phyloP scores from a whole-genome alignment of 1,284 basidiomycete species.

The Ceratobasidium sp. region DNA sequence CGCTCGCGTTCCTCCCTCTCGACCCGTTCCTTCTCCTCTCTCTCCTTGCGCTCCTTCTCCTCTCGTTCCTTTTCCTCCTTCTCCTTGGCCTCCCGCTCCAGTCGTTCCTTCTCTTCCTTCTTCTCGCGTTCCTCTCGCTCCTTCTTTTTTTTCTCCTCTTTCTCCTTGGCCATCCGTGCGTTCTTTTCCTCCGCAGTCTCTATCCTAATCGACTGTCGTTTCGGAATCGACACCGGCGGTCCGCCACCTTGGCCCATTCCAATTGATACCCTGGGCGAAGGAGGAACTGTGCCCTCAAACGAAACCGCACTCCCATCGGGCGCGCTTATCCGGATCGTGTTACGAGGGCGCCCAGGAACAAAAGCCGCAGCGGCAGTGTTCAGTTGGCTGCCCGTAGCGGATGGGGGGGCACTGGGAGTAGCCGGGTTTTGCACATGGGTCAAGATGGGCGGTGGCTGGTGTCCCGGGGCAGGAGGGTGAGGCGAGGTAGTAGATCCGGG shows the following conservation, averaged over 20 bases:
- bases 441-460: constrained; percentile 28
- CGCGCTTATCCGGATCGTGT: constrained; percentile 57
- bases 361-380: constrained; percentile 47
- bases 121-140: constrained; percentile 54
- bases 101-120: too few relatives aligned
- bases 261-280: constrained; percentile 54
- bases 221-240: constrained; percentile 51
- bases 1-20: constrained; percentile 50
- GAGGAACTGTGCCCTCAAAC: constrained; percentile 17
- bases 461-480: constrained; percentile 13
- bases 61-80: constrained; percentile 36
- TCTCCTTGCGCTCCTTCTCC: constrained; percentile 4
- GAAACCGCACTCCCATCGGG: constrained; percentile 56
- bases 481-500: constrained; percentile 44
- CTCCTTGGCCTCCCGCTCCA: constrained; percentile 51
- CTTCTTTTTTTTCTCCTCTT: constrained; percentile 50
- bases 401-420: background rate
- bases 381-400: constrained; percentile 37
- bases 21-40: constrained; percentile 51
- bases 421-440: constrained; percentile 20
- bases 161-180: constrained; percentile 58
- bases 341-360: constrained; percentile 44
- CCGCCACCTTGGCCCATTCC: constrained; percentile 53
- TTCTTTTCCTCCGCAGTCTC: constrained; percentile 64
- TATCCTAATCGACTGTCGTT: constrained; percentile 57